Percentiles rank a stretch among this genome's conserved stretches.
Conservation (phyloP, 139 green algal species). For the Auxenochlorella pyrenoidosa region DNA sequence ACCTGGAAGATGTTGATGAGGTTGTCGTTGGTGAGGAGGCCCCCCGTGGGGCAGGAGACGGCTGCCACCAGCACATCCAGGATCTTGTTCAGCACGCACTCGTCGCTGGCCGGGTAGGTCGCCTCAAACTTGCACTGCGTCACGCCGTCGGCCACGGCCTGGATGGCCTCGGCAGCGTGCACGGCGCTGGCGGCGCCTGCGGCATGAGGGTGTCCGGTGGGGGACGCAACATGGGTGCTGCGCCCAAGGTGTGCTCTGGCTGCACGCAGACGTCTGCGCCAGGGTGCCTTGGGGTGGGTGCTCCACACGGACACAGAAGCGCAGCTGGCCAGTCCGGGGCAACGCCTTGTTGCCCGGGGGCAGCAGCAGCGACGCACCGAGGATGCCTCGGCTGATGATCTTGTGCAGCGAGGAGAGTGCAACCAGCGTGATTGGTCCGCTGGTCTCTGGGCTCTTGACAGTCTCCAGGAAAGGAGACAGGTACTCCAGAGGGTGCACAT, state of each 20-base stretch:
- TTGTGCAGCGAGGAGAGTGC: slow-evolving; percentile 85
- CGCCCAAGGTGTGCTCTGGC: neutral
- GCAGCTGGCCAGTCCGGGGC: too few relatives aligned
- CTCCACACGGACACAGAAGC: neutral
- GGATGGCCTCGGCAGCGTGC: slow-evolving; percentile 70
- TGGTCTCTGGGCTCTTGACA: slow-evolving; percentile 89
- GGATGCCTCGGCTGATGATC: slow-evolving; percentile 78
- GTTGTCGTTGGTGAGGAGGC: slow-evolving; percentile 73
- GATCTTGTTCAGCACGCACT: slow-evolving; percentile 96
- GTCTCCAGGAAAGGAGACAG: slow-evolving; percentile 93
- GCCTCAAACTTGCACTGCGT: slow-evolving; percentile 96
- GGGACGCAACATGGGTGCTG: neutral
- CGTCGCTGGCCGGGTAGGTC: slow-evolving; percentile 88
- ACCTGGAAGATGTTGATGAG: slow-evolving; percentile 73
- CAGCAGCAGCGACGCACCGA: slow-evolving; percentile 53
- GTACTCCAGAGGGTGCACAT: slow-evolving; percentile 84
- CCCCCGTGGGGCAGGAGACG: slow-evolving; percentile 60
- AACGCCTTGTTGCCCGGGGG: neutral
- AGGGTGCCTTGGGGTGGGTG: too few relatives aligned
- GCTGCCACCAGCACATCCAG: slow-evolving; percentile 85
- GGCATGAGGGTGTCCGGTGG: neutral
- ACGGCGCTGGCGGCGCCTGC: slow-evolving; percentile 58
- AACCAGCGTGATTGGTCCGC: slow-evolving; percentile 88
- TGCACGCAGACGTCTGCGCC: too few relatives aligned
- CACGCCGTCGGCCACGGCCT: slow-evolving; percentile 86